phyloP scores from a whole-genome alignment of 805 yeast genomes.

The Nakazawaea ambrosiae region DNA sequence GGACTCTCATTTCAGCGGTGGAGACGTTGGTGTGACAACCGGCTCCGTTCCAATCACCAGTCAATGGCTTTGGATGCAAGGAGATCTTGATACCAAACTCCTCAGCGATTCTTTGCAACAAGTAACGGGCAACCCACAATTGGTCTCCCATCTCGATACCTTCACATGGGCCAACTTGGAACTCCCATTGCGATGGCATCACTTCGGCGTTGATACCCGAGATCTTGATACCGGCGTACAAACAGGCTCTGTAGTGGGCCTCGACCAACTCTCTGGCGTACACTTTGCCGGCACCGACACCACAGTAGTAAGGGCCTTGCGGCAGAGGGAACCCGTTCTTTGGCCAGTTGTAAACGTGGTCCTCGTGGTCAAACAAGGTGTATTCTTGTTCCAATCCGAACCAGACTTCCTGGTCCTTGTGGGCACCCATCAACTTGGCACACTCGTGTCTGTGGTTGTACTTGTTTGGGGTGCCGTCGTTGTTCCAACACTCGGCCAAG shows the following conservation, averaged over 20 bases:
- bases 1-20: slow-evolving; percentile 81
- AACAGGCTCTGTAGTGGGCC: slow-evolving; percentile 98
- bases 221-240: slow-evolving; percentile 82
- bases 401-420: slow-evolving; percentile 81
- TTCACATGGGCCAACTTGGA: slow-evolving; percentile 97
- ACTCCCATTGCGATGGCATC: slow-evolving; percentile 99
- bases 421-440: slow-evolving; percentile 91
- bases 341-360: slow-evolving; percentile 96
- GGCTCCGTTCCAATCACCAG: slow-evolving; percentile 99
- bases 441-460: slow-evolving; percentile 97
- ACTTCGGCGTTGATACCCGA: slow-evolving; percentile 99
- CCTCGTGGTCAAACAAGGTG: slow-evolving; percentile 88
- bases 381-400: slow-evolving; percentile 99
- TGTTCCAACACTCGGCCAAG: slow-evolving; percentile 94
- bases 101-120: slow-evolving; percentile 92
- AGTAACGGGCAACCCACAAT: slow-evolving; percentile 92
- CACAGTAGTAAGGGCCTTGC: slow-evolving; percentile 99
- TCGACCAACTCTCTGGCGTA: slow-evolving; percentile 97
- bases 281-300: slow-evolving; percentile 98
- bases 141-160: slow-evolving; percentile 98
- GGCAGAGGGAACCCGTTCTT: slow-evolving; percentile 99
- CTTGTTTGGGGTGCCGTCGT: slow-evolving; percentile 98
- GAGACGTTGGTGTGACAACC: slow-evolving; percentile 99
- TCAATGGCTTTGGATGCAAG: slow-evolving; percentile 97
- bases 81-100: slow-evolving; percentile 98